phyloP scores from a whole-genome alignment of 78 protist species.

The Chrysochromulina tobinii region DNA sequence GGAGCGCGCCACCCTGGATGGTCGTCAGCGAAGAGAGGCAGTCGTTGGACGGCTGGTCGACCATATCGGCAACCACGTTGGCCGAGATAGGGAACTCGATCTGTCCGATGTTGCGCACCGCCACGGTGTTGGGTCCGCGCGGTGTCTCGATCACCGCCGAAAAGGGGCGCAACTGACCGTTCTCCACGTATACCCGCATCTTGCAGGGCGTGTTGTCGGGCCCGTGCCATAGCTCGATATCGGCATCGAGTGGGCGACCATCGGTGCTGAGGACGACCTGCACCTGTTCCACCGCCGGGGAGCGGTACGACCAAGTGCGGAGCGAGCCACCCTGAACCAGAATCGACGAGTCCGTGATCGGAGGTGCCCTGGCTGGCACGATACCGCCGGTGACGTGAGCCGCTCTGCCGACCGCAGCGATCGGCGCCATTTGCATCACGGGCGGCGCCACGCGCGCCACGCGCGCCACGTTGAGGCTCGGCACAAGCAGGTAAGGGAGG shows the following conservation, averaged over 20 bases:
- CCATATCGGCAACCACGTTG: neutral
- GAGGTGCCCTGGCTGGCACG: too few relatives aligned
- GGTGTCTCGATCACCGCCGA: neutral
- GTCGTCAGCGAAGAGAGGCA: neutral
- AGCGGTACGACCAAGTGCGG: neutral
- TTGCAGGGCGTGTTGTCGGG: neutral
- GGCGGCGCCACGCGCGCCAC: too few relatives aligned
- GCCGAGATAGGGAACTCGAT: neutral
- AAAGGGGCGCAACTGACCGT: neutral
- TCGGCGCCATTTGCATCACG: too few relatives aligned
- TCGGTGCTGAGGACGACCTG: neutral
- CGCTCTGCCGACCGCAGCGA: too few relatives aligned
- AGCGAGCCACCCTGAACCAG: neutral
- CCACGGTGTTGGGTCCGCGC: neutral
- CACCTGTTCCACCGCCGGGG: neutral
- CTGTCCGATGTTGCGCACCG: neutral
- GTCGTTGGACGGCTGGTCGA: neutral
- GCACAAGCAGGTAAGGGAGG: too few relatives aligned
- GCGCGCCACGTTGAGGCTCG: too few relatives aligned
- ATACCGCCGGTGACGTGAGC: too few relatives aligned
- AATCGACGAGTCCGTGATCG: too few relatives aligned
- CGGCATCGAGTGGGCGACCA: neutral
- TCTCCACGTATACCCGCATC: neutral
- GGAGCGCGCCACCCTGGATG: neutral
- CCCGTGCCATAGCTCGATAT: neutral